A percentile compares a stretch with the other conserved stretches of the same genome.
These are phyloP conservation scores for Betula pendula DNA, from an alignment of 306 rosid genomes.

Conservation along the genomic window DNA sequence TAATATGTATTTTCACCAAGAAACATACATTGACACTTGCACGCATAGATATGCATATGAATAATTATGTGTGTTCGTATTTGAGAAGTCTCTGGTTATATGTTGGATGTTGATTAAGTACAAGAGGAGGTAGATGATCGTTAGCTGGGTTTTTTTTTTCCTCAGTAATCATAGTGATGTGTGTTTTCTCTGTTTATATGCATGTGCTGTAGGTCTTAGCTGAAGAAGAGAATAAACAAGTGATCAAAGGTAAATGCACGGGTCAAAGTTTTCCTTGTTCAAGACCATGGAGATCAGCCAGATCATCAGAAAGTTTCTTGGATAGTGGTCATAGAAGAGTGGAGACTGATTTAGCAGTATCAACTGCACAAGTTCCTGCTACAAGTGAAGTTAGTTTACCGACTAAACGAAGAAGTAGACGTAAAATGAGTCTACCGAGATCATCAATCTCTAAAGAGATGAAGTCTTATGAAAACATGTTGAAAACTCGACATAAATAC, in stretches of 20 bases:
- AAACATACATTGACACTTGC: not conserved
- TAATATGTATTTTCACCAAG: not conserved
- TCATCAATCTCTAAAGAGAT: slow-evolving; percentile 37
- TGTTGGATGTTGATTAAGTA: not conserved
- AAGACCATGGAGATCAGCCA: slow-evolving; percentile 50
- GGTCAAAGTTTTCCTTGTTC: slow-evolving; percentile 45
- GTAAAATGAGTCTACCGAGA: slow-evolving; percentile 53
- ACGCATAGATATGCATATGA: not conserved
- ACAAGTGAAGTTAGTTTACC: slow-evolving; percentile 46
- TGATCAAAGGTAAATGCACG: slow-evolving; percentile 52
- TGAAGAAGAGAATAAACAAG: slow-evolving; percentile 52
- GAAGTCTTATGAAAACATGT: slow-evolving; percentile 42
- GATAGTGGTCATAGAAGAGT: slow-evolving; percentile 40
- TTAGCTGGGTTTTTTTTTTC: not conserved
- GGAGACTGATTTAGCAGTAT: slow-evolving; percentile 35
- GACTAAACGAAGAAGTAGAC: slow-evolving; percentile 53
- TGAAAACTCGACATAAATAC: slow-evolving; percentile 46
- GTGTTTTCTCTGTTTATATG: slow-evolving; percentile 14
- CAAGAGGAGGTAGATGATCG: not conserved
- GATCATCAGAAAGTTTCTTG: slow-evolving; percentile 50
- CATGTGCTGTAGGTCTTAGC: slow-evolving; percentile 47
- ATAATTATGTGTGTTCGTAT: not conserved
- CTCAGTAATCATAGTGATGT: slow-evolving; percentile 2
- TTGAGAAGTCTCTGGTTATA: not conserved
- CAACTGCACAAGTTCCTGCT: slow-evolving; percentile 48